Evolutionary conservation across 805 yeast genomes (phyloP).

Genomic region (Schwanniomyces sp.): DNA sequence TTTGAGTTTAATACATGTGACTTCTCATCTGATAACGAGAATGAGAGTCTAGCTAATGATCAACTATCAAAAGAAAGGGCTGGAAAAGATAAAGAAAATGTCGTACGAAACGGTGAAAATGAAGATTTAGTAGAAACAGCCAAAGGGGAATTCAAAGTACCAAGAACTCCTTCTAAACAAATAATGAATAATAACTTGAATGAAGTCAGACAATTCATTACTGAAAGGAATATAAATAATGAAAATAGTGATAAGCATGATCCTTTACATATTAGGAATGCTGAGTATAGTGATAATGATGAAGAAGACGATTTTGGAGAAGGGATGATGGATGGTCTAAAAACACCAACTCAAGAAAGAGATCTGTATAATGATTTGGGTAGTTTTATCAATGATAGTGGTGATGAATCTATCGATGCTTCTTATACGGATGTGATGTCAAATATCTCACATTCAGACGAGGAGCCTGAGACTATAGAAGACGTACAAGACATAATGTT

Average conservation of each 20-base stretch:
- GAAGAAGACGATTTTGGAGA: conserved; percentile 37
- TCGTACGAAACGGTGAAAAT: neutral
- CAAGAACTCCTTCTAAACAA: conserved; percentile 1
- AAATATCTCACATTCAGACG: conserved; percentile 8
- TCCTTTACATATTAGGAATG: neutral
- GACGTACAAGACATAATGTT: conserved; percentile 27
- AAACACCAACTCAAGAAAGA: conserved; percentile 32
- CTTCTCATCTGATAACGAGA: conserved; percentile 7
- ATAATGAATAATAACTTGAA: conserved; percentile 10
- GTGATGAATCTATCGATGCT: conserved; percentile 12
- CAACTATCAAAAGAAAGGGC: neutral
- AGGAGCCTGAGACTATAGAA: conserved; percentile 9
- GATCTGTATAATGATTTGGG: conserved; percentile 29
- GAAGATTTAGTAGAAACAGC: neutral
- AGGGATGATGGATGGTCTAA: conserved; percentile 31
- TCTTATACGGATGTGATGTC: conserved; percentile 9
- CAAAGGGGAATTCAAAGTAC: neutral
- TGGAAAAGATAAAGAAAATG: neutral
- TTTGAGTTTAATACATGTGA: conserved; percentile 8
- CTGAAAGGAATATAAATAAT: conserved; percentile 5
- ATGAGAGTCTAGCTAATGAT: neutral
- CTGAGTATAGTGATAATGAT: neutral
- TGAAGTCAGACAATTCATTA: conserved; percentile 18
- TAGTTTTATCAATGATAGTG: conserved; percentile 20
- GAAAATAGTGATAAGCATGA: neutral